Evolutionary conservation across 805 yeast genomes (phyloP).

Genomic region (Diddensiella transvaalensis): DNA sequence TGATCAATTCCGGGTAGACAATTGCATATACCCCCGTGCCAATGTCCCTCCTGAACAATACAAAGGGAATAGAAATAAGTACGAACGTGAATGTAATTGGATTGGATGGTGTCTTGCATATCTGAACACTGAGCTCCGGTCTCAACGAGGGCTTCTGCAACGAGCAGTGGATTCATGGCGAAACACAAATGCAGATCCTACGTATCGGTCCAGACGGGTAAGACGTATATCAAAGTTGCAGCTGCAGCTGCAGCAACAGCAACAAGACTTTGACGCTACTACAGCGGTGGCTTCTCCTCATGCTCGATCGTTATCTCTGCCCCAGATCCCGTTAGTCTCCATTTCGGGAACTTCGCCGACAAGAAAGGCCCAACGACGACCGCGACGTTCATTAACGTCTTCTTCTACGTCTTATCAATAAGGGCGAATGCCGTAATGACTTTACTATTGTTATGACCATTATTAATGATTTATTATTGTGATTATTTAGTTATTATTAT

Average conservation of each 20-base stretch:
- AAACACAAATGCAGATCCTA: conserved; percentile 42
- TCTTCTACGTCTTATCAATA: too few species aligned
- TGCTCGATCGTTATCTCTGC: background rate
- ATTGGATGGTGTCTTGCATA: conserved; percentile 48
- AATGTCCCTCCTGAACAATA: conserved; percentile 41
- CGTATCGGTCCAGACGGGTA: conserved; percentile 43
- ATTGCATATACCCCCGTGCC: conserved; percentile 50
- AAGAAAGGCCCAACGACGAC: too few species aligned
- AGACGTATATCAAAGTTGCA: conserved; percentile 20
- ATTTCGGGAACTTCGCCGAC: too few species aligned
- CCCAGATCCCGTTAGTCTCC: too few species aligned
- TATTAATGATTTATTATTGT: too few species aligned
- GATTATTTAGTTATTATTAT: too few species aligned
- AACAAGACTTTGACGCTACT: too few species aligned
- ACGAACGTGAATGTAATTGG: conserved; percentile 46
- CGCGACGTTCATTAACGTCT: too few species aligned
- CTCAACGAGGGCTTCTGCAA: conserved; percentile 46
- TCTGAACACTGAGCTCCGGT: conserved; percentile 42
- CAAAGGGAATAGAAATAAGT: conserved; percentile 43
- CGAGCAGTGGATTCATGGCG: conserved; percentile 53
- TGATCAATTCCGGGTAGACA: conserved; percentile 35
- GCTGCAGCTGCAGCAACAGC: too few species aligned
- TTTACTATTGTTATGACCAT: too few species aligned
- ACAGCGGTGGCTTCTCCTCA: background rate
- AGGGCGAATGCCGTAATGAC: too few species aligned